Base-by-base conservation (phyloP, 768 basidiomycete genomes). In the Mycena venus region DNA sequence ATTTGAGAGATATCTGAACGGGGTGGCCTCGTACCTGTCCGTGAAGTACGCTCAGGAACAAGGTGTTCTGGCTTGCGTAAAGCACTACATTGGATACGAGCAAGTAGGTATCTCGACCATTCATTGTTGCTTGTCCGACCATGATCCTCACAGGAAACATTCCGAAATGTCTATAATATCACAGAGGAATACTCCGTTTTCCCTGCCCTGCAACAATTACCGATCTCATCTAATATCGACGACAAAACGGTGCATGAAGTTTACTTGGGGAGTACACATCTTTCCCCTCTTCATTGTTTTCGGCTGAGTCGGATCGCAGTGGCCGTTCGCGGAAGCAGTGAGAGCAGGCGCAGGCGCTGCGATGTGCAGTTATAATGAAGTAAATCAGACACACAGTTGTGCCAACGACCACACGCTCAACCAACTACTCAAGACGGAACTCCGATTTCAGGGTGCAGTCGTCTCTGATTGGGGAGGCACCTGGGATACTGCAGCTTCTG, bases 391-490 rank as follows among this genome's bases (percentile, higher is more conserved):
- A 0, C 60, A 63, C 27, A 59, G 55, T 19, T 72, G 70, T 25
- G 55, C 62, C 12, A 17, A 59, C 42, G 63, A 72, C 27, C 53
- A 25, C 21, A 42, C 55, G 32, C 70, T 72, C 44, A 72, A 72
- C 34, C 10, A 49, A 4, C 3, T 64, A 23, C 56, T 72, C 40
- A 72, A 72, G 55, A 49, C 42, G 25, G 70, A 72, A 31, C 63
- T 72, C 32, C 40, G 55, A 34, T 72, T 65, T 42, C 63, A 64
- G 31, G 63, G 70, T 11, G 29, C 62, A 23, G 70, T 72, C 3
- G 49, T 72, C 32, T 64, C 62, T 1, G 70, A 72, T 23, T 72
- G 70, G 70, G 70, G 70, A 31, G 70, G 63, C 15, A 72, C 70
- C 12, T 64, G 62, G 62, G 55, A 64, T 17, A 65, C 70, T 17